Conservation (phyloP, 768 basidiomycete genomes). For the Russula compacta region DNA sequence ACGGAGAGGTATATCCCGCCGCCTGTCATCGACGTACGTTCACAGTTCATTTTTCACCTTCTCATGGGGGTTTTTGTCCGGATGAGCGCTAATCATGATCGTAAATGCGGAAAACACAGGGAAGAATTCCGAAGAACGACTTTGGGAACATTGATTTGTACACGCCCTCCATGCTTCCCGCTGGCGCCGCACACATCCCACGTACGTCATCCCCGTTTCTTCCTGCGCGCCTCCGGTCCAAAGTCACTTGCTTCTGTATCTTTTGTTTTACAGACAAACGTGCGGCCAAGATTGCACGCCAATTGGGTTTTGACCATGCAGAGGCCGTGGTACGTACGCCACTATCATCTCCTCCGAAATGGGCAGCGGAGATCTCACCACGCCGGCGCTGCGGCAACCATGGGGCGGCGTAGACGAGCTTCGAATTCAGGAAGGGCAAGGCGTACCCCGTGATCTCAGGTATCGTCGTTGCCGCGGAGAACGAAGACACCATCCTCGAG, state of each 20-base stretch:
- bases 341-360: neutral
- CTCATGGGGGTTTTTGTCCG: neutral
- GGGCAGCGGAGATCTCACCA: neutral
- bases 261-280: conserved; percentile 51
- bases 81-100: neutral
- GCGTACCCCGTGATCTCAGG: conserved; percentile 82
- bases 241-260: neutral
- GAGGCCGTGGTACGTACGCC: conserved; percentile 78
- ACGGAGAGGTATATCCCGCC: conserved; percentile 73
- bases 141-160: conserved; percentile 98
- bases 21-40: conserved; percentile 61
- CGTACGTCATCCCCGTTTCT: conserved; percentile 42
- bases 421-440: conserved; percentile 90
- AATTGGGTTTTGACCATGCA: conserved; percentile 81
- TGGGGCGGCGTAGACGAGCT: conserved; percentile 60
- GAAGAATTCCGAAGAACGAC: conserved; percentile 86
- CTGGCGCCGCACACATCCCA: conserved; percentile 81
- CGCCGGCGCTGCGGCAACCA: neutral
- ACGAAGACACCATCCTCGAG: conserved; percentile 65
- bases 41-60: neutral
- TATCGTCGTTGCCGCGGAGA: conserved; percentile 77
- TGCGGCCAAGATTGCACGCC: conserved; percentile 78
- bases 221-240: neutral
- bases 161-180: conserved; percentile 88
- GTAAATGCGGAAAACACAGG: conserved; percentile 38